Base-by-base conservation (phyloP, 129 eudicot genomes). In the Tanacetum coccineum region DNA sequence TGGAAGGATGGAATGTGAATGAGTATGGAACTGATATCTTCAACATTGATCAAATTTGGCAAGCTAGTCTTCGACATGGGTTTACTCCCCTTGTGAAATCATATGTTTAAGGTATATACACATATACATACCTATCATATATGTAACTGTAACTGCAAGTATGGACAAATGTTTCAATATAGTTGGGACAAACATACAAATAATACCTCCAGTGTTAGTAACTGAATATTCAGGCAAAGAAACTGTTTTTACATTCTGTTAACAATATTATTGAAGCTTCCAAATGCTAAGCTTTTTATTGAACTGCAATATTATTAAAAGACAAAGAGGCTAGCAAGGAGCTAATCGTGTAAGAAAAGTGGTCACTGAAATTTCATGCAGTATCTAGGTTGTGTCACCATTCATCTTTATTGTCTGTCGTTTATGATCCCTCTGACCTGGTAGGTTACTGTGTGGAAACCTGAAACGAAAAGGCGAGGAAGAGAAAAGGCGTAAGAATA, bases 1-100 rank as follows among this genome's bases (percentile, higher is more conserved):
- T 78, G 39, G 94, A 89, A 70, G 84, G 75, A 39, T 89, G 96
- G 96, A 80, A 83, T 8, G 84, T 68, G 47, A 66, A 89, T 17
- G 96, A 89, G 62, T 86, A 86, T 51, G 96, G 90, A 10, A 58
- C 77, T 25, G 58, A 59, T 39, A 68, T 81, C 67, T 81, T 83
- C 49, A 66, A 78, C 68, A 70, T 86, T 13, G 82, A 86, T 15
- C 77, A 81, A 66, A 61, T 89, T 4, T 89, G 94, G 96, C 47
- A 80, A 66, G 86, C 96, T 2, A 75, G 78, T 68, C 77, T 86
- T 51, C 78, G 59, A 49, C 96, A 83, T 61, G 96, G 96, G 6
- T 89, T 89, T 51, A 68, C 59, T 47, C 80, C 74, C 13, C 68
- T 59, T 55, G 50, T n/a, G 68, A 74, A 74, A 67, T 59, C 54